Evolutionary conservation across 257 asterid genomes (phyloP).

Genomic region (Rhazya stricta): DNA sequence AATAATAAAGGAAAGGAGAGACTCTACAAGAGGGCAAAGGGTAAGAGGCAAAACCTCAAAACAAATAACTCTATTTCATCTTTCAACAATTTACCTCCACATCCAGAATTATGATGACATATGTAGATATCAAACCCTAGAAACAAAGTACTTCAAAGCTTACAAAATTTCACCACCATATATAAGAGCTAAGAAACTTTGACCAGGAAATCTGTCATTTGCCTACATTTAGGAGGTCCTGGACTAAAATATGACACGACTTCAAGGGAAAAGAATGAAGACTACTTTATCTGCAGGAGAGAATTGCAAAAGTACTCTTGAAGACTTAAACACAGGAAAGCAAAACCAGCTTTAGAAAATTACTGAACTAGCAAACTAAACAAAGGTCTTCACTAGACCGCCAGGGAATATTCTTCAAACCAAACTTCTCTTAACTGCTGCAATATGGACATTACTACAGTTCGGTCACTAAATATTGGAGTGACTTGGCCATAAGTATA

Average conservation of each 20-base stretch:
- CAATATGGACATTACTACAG: too few relatives aligned
- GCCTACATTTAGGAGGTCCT: neutral
- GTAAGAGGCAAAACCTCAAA: neutral
- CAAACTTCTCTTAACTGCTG: too few relatives aligned
- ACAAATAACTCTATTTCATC: neutral
- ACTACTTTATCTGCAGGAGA: too few relatives aligned
- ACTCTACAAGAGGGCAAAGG: neutral
- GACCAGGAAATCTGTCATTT: neutral
- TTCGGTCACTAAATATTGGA: neutral
- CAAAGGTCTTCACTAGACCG: too few relatives aligned
- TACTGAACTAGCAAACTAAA: too few relatives aligned
- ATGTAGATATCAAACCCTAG: neutral
- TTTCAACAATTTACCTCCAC: neutral
- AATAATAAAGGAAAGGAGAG: neutral
- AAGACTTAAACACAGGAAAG: too few relatives aligned
- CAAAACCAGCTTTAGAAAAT: too few relatives aligned
- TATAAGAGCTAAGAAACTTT: neutral
- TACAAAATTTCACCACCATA: too few relatives aligned
- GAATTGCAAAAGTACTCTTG: too few relatives aligned
- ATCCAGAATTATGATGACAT: neutral
- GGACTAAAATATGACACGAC: neutral
- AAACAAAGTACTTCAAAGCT: neutral
- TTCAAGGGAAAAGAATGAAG: too few relatives aligned
- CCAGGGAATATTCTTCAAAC: too few relatives aligned
- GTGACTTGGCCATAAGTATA: neutral